phyloP scores from a whole-genome alignment of 306 rosid species.

The Albizia julibrissin region DNA sequence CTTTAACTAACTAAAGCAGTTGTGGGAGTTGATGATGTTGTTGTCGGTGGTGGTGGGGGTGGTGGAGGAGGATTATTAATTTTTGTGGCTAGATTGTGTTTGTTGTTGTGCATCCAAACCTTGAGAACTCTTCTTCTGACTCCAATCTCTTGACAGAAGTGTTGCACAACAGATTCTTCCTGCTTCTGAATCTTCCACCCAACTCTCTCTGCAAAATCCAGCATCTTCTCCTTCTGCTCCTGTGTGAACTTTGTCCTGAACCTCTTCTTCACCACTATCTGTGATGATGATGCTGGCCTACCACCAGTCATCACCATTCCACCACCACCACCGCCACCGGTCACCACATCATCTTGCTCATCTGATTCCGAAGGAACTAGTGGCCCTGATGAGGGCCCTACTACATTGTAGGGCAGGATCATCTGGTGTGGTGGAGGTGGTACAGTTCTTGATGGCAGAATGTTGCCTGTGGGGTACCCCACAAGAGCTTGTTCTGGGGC shows the following conservation, averaged over 20 bases:
- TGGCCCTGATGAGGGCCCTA: constrained; percentile 28
- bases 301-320: neutral
- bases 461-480: constrained; percentile 55
- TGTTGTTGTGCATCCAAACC: constrained; percentile 91
- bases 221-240: constrained; percentile 81
- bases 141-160: constrained; percentile 79
- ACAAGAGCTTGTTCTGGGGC: constrained; percentile 17
- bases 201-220: constrained; percentile 61
- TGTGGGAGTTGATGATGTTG: neutral
- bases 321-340: neutral
- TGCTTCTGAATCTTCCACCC: constrained; percentile 86
- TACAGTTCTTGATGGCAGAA: constrained; percentile 57
- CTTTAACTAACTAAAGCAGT: neutral
- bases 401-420: constrained; percentile 69
- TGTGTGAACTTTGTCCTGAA: constrained; percentile 73
- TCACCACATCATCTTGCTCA: constrained; percentile 54
- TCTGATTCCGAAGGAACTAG: constrained; percentile 60
- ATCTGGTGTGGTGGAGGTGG: constrained; percentile 9
- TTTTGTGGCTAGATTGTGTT: constrained; percentile 62
- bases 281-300: constrained; percentile 23
- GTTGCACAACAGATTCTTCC: constrained; percentile 71
- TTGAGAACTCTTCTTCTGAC: constrained; percentile 73
- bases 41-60: neutral
- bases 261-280: constrained; percentile 55
- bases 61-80: neutral